Evolutionary conservation across 2,329 filamentous ascomycete genomes (phyloP).

Genomic region (Fusarium globosum): DNA sequence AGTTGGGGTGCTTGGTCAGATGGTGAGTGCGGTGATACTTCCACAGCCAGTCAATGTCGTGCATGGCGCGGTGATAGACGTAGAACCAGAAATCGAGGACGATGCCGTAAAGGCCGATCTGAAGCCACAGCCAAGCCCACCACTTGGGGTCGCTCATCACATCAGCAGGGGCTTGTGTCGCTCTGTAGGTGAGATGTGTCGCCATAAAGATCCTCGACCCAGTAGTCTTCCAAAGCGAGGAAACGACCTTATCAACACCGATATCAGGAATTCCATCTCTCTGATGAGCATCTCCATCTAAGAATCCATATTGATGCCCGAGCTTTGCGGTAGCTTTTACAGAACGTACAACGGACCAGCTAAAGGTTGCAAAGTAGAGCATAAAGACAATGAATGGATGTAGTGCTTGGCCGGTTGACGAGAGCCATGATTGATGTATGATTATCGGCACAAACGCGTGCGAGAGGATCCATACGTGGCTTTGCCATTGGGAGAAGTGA

Average conservation of each 20-base stretch:
- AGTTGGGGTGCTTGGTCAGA: conserved; percentile 27
- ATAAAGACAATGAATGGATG: background rate
- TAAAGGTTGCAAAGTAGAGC: background rate
- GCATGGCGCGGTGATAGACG: conserved; percentile 31
- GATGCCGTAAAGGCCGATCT: conserved; percentile 28
- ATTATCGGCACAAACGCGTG: background rate
- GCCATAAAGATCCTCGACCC: background rate
- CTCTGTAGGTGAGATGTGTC: conserved; percentile 4
- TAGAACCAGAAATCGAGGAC: conserved; percentile 36
- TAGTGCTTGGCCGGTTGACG: background rate
- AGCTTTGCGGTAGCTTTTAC: background rate
- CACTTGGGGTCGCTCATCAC: background rate
- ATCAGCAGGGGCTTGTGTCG: conserved; percentile 6
- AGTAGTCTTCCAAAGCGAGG: conserved; percentile 9
- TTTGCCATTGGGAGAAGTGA: background rate
- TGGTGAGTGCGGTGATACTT: conserved; percentile 32
- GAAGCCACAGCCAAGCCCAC: conserved; percentile 12
- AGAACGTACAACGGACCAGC: background rate
- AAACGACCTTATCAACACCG: conserved; percentile 25
- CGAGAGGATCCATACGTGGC: background rate
- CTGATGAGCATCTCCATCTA: conserved; percentile 21
- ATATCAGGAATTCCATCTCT: conserved; percentile 26
- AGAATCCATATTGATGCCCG: conserved; percentile 11
- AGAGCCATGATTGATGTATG: background rate
- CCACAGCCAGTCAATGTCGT: conserved; percentile 27